A percentile compares a stretch with the other conserved stretches of the same genome.
These are phyloP conservation scores for Leccinum uliginosum DNA, from an alignment of 768 basidiomycete genomes.

Conservation along the genomic window DNA sequence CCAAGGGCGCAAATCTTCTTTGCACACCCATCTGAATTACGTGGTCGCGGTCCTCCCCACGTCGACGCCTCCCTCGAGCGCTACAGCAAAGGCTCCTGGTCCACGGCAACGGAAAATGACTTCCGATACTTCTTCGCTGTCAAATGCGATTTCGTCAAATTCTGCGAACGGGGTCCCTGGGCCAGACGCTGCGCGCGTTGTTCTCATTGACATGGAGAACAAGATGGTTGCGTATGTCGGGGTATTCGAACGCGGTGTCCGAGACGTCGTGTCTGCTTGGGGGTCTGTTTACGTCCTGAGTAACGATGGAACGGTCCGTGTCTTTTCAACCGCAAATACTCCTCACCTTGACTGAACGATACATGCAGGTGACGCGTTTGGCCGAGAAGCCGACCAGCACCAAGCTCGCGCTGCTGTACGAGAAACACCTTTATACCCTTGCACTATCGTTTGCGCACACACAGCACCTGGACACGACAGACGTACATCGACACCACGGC, in stretches of 20 bases:
- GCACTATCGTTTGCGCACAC: slow-evolving; percentile 82
- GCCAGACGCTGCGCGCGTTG: slow-evolving; percentile 71
- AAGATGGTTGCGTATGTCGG: slow-evolving; percentile 84
- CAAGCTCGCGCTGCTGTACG: slow-evolving; percentile 86
- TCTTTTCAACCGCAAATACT: background rate
- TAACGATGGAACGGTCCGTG: slow-evolving; percentile 69
- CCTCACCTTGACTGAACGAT: background rate
- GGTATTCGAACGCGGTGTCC: slow-evolving; percentile 77
- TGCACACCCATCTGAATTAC: slow-evolving; percentile 76
- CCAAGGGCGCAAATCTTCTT: slow-evolving; percentile 54
- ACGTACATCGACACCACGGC: slow-evolving; percentile 87
- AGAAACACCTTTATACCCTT: slow-evolving; percentile 70
- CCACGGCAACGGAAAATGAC: slow-evolving; percentile 24
- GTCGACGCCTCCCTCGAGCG: slow-evolving; percentile 51
- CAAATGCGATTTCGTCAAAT: background rate
- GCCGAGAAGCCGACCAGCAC: slow-evolving; percentile 75
- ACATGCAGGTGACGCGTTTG: slow-evolving; percentile 54
- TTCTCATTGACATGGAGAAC: slow-evolving; percentile 88
- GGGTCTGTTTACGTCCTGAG: slow-evolving; percentile 74
- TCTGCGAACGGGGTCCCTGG: slow-evolving; percentile 41
- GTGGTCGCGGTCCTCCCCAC: slow-evolving; percentile 89
- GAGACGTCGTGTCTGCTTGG: slow-evolving; percentile 80
- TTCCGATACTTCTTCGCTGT: slow-evolving; percentile 4
- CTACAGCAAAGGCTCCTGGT: slow-evolving; percentile 52
- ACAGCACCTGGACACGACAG: slow-evolving; percentile 77